These are phyloP conservation scores for Ajuga chamaepitys DNA, from an alignment of 257 asterid species.

Conservation along the genomic window DNA sequence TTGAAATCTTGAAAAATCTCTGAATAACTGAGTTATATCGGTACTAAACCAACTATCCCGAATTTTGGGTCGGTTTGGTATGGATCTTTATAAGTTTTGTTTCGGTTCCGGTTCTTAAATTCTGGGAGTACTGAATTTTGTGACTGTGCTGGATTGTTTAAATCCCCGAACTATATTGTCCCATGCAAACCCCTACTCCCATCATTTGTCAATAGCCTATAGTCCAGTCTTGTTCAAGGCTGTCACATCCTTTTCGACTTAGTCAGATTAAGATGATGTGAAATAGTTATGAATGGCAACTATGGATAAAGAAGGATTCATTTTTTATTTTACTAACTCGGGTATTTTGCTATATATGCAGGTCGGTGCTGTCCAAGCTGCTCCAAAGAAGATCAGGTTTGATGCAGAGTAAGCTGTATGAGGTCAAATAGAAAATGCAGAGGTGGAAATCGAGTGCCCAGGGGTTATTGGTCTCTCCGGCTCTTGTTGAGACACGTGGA, in stretches of 20 bases:
- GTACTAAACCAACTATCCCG: too few species aligned
- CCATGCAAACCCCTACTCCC: too few species aligned
- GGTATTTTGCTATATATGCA: conserved; percentile 12
- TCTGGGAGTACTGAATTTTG: too few species aligned
- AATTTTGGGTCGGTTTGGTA: too few species aligned
- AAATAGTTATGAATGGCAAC: too few species aligned
- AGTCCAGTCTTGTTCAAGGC: background rate
- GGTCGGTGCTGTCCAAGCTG: conserved; percentile 53
- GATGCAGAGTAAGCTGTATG: conserved; percentile 27
- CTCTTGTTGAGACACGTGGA: background rate
- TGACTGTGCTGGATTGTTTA: too few species aligned
- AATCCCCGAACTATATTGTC: too few species aligned
- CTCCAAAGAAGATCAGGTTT: conserved; percentile 76
- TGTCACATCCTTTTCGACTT: background rate
- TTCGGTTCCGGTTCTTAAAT: too few species aligned
- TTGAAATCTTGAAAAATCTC: too few species aligned
- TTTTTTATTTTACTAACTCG: background rate
- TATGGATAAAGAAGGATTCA: background rate
- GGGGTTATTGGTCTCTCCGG: background rate
- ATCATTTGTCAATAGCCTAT: background rate
- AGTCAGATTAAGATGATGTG: background rate
- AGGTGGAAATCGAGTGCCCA: background rate
- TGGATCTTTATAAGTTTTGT: too few species aligned
- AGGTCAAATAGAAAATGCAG: background rate
- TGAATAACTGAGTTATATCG: too few species aligned